Base-by-base conservation (phyloP, 2,329 filamentous ascomycete species). In the Scedosporium apiospermum region DNA sequence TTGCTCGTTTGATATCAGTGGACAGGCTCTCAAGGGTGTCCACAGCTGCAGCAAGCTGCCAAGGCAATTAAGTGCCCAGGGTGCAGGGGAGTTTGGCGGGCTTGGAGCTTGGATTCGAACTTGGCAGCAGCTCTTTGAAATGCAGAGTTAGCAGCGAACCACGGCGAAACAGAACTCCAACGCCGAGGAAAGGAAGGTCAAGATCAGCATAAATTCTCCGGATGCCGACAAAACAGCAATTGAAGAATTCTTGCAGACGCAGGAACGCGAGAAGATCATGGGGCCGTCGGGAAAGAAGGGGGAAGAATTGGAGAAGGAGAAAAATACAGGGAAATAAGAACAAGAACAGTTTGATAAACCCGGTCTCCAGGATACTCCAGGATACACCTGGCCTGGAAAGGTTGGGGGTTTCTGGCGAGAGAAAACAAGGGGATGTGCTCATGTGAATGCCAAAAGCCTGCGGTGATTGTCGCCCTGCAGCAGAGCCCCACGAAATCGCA, bases 401-500 rank as follows among this genome's bases (percentile, higher is more conserved):
- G 34, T 12, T 38, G 34, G 34, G 34, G 44, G 16, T 49, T 49
- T 49, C 44, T 12, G 44, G 44, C 7, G 3, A 6, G 6, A 49
- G 34, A 49, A 49, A 18, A n/a, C 58, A 60, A 23, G 46, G 27
- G 27, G 41, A 61, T 55, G 34, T 44, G 46, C 34, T 21, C 46
- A 62, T 57, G 55, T 55, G 59, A 61, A 49, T 34, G 59, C 38
- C 21, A n/a, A 46, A 34, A 23, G 46, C 26, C 59, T 61, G 59
- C 59, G 59, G 27, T 61, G 59, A 30, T 34, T 51, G 59, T 30
- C 46, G 59, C 44, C 18, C 59, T 61, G 59, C 59, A 61, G 59
- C 16, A 44, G 34, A 44, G 30, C 55, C 55, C 55, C 55, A 58
- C 30, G 55, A 58, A 16, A n/a, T 27, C 55, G 27, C 12, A 12